Conservation (phyloP, 768 basidiomycete species). For the Gloeopeniophorella convolvens region DNA sequence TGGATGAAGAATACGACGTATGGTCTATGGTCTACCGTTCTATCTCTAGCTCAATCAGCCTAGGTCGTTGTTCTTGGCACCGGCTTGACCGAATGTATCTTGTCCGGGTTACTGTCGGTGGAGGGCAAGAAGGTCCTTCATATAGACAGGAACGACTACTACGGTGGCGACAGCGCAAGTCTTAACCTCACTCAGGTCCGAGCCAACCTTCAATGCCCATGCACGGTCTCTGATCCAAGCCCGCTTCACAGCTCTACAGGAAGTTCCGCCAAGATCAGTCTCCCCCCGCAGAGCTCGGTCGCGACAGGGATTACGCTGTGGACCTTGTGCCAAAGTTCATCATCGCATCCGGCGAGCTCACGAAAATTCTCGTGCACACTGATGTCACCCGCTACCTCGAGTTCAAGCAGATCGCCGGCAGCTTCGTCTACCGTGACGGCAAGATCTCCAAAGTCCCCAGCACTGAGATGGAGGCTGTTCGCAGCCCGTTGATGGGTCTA, state of each 20-base stretch:
- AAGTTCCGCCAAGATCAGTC: constrained; percentile 80
- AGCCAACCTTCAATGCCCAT: constrained; percentile 9
- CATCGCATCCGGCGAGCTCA: constrained; percentile 95
- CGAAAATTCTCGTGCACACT: constrained; percentile 96
- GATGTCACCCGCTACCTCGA: constrained; percentile 98
- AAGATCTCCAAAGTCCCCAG: constrained; percentile 96
- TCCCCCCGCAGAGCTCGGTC: constrained; percentile 80
- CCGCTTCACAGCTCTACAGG: constrained; percentile 70
- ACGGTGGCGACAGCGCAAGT: constrained; percentile 95
- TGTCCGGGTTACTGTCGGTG: constrained; percentile 96
- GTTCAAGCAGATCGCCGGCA: constrained; percentile 99
- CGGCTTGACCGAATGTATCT: constrained; percentile 96
- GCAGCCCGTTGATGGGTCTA: constrained; percentile 94
- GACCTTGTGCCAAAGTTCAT: constrained; percentile 99
- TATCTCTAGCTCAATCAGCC: constrained; percentile 4
- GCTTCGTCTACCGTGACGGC: constrained; percentile 95
- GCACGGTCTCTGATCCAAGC: constrained; percentile 12
- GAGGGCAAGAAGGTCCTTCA: constrained; percentile 99
- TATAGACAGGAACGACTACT: constrained; percentile 98
- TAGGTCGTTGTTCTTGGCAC: constrained; percentile 93
- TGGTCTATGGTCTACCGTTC: constrained; percentile 13
- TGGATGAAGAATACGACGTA: constrained; percentile 99
- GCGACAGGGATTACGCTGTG: constrained; percentile 96
- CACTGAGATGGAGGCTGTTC: constrained; percentile 96
- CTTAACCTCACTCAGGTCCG: constrained; percentile 93